Conservation (phyloP, 2,329 filamentous ascomycete genomes). For the Monilinia polystroma region DNA sequence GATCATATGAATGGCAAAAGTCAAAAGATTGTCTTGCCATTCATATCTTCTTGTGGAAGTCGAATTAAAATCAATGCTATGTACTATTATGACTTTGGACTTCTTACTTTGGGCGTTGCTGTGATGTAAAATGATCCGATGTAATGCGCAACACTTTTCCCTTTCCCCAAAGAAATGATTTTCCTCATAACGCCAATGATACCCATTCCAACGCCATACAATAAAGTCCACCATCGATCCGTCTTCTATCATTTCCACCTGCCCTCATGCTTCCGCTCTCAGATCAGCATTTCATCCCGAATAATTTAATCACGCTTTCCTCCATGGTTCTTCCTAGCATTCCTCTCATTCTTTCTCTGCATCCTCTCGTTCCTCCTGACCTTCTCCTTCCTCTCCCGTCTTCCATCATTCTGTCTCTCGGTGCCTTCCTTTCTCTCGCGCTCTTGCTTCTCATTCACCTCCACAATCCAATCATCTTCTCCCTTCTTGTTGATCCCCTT, state of each 20-base stretch:
- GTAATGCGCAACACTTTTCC: constrained; percentile 18
- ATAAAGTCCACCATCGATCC: constrained; percentile 12
- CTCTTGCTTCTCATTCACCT: constrained; percentile 79
- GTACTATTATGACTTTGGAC: constrained; percentile 10
- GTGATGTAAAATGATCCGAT: constrained; percentile 2
- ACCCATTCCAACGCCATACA: constrained; percentile 27
- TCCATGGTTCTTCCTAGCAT: constrained; percentile 40
- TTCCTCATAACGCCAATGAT: constrained; percentile 19
- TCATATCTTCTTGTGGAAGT: neutral
- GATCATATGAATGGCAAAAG: constrained; percentile 5
- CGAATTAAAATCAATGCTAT: constrained; percentile 8
- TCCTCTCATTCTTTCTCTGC: constrained; percentile 65
- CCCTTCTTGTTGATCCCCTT: constrained; percentile 84
- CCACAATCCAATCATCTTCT: constrained; percentile 84
- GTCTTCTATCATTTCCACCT: constrained; percentile 8
- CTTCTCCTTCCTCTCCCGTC: constrained; percentile 64
- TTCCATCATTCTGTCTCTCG: constrained; percentile 60
- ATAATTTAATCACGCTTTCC: constrained; percentile 18
- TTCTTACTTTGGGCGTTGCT: neutral
- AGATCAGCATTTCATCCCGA: neutral
- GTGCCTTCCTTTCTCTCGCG: constrained; percentile 60
- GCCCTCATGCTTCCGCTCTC: neutral
- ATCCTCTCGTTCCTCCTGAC: constrained; percentile 69
- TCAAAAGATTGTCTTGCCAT: constrained; percentile 11
- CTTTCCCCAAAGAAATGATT: constrained; percentile 6